A percentile compares a stretch with the other conserved stretches of the same genome.
Evolutionary conservation across 768 basidiomycete genomes (phyloP).

Genomic region (Paxillus ammoniavirescens): DNA sequence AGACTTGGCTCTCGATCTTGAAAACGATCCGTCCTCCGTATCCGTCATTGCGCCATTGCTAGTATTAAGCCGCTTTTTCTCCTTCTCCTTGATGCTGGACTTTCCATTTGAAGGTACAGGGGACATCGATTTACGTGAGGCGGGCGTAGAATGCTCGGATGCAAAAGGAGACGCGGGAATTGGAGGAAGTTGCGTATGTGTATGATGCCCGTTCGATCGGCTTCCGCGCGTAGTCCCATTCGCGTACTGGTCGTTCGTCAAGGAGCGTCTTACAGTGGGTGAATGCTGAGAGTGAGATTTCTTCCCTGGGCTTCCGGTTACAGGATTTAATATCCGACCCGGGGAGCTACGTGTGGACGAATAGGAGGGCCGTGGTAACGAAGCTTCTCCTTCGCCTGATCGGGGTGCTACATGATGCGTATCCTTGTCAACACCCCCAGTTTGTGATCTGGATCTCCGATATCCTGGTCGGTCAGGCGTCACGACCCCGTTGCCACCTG

Average conservation of each 20-base stretch:
- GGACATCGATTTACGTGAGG: constrained; percentile 47
- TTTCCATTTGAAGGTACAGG: constrained; percentile 34
- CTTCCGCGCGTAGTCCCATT: constrained; percentile 30
- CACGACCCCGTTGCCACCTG: constrained; percentile 12
- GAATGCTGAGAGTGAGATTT: constrained; percentile 19
- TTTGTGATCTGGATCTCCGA: constrained; percentile 38
- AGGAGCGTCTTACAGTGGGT: constrained; percentile 30
- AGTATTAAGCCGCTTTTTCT: constrained; percentile 27
- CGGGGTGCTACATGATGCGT: constrained; percentile 30
- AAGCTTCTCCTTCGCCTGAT: constrained; percentile 23
- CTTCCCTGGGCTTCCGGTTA: constrained; percentile 25
- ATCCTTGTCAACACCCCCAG: constrained; percentile 33
- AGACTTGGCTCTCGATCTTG: constrained; percentile 52
- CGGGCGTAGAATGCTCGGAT: constrained; percentile 59
- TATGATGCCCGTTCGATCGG: constrained; percentile 35
- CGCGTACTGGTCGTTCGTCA: constrained; percentile 30
- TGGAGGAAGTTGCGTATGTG: constrained; percentile 46
- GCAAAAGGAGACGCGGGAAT: constrained; percentile 69
- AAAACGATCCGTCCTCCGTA: constrained; percentile 36
- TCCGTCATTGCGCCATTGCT: constrained; percentile 29
- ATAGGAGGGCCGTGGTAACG: constrained; percentile 28
- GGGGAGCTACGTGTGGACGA: constrained; percentile 35
- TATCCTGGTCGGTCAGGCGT: constrained; percentile 23
- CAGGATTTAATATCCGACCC: constrained; percentile 26
- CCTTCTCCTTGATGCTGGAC: constrained; percentile 32